Evolutionary conservation across 768 basidiomycete genomes (phyloP), one percentile per base, ranked within the genome.

Genomic region (Polyporus arcularius): DNA sequence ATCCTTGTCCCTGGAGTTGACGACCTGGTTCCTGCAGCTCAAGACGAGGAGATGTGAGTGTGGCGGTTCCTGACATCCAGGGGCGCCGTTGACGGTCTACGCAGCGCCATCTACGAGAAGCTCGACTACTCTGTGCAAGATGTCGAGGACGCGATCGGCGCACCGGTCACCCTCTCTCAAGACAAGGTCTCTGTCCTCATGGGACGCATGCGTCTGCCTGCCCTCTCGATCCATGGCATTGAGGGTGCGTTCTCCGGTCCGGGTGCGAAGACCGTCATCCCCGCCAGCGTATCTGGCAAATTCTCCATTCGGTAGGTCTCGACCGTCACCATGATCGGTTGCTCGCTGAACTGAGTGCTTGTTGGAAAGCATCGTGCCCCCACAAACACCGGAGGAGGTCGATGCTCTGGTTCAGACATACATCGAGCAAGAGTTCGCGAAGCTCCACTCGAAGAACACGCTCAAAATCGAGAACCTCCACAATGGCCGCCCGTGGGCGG

Each of bases 251-350:
- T 96, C 79, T 92, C 84, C 57, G 86, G 85, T 0, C 81, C 84
- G 0, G 93, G 92, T 2, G 85, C 82, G 18, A 94, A 94, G 84
- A 98, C 96, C 0, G 96, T 98, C 69, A 98, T 98, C 59, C 96
- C 96, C 0, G 93, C 94, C 35, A 87, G 87, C 60, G 92, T 90
- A 10, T 73, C 83, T 39, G 95, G 95, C 46, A 97, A 97, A 75
- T 98, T 97, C 80, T 95, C 93, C 68, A 91, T 98, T 73, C 90
- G 96, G 80, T 89, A 39, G 47, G 51, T 48, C 18, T 26, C 21
- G 21, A 26, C 21, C 21, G 21, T 26, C 1, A 26, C 21, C 21
- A 26, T 43, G 12, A 26, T 26, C 8, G 26, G 12, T 28, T 26
- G 21, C 21, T 11, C 28, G 9, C 21, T 6, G 3, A 5, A 2